Base-by-base conservation (phyloP, 139 green algal genomes). In the Pleodorina starrii region DNA sequence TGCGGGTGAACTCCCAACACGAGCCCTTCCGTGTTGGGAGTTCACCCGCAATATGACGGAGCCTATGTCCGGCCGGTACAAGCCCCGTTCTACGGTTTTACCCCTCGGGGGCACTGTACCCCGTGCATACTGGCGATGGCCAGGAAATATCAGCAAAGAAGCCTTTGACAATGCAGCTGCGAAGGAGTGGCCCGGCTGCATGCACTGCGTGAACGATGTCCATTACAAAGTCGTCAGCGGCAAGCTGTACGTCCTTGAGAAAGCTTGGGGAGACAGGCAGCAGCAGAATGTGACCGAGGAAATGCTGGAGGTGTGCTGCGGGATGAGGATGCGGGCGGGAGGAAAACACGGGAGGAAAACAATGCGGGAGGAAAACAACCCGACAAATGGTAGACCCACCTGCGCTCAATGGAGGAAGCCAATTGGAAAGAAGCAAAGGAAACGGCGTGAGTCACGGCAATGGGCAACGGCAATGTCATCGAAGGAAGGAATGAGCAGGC, bases 201-300 rank as follows among this genome's bases (percentile, higher is more conserved):
- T 81, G 6, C 90, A 93, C 82, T 91, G 86, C 75, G 84, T 85
- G 11, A 84, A 90, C 43, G 75, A 90, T 17, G 68, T 91, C 57
- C 40, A 46, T 9, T 91, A 93, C 51, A 93, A 93, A 44, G 72
- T 88, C 16, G 16, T 89, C 9, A 36, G 43, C 7, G 44, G 73
- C 12, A 60, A 29, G 27, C 25, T 81, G 23, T 81, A 63, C 44
- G 73, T 81, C 10, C 2, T 5, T 6, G 23, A 60, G 43, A 25
- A 10, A 2, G 73, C 73, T 19, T 10, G 25, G 10, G 1, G 11
- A 23, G 9, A 23, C 73, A 27, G 6, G 19, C 73, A 81, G n/a
- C n/a, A n/a, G 2, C 42, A 38, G 86, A 32, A 91, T 80, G 51
- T 88, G 6, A 38, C 50, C 40, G 78, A 84, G 35, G 69, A 86